Evolutionary conservation across 495 filamentous ascomycete genomes (phyloP).

Genomic region (Aspergillus conjunctus): DNA sequence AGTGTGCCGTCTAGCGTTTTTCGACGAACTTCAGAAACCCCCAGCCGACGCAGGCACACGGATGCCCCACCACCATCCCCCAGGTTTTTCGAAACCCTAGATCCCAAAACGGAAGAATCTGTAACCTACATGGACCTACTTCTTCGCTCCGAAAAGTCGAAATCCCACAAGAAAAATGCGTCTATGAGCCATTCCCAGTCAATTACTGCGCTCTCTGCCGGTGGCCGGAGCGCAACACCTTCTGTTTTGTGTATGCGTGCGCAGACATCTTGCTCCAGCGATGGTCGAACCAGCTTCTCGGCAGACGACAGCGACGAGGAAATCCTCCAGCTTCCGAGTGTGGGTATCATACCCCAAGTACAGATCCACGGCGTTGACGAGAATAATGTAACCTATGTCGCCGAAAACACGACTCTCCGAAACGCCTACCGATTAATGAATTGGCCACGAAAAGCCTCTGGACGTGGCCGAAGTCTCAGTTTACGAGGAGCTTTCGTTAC

Average conservation of each 20-base stretch:
- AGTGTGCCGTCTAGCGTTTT: conserved; percentile 32
- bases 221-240: conserved; percentile 22
- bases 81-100: conserved; percentile 33
- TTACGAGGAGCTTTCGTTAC: conserved; percentile 7
- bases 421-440: conserved; percentile 40
- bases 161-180: conserved; percentile 5
- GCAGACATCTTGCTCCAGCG: conserved; percentile 33
- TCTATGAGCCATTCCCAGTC: conserved; percentile 13
- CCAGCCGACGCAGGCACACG: conserved; percentile 42
- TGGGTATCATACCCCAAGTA: conserved; percentile 29
- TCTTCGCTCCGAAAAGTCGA: conserved; percentile 26
- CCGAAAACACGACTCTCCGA: conserved; percentile 31
- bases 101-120: conserved; percentile 22
- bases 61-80: conserved; percentile 43
- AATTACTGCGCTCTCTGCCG: conserved; percentile 16
- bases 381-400: conserved; percentile 42
- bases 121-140: conserved; percentile 43
- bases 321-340: conserved; percentile 43
- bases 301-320: conserved; percentile 41
- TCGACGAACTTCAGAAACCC: conserved; percentile 23
- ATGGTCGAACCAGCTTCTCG: conserved; percentile 29
- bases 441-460: conserved; percentile 32
- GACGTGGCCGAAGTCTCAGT: conserved; percentile 1
- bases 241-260: conserved; percentile 45
- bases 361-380: conserved; percentile 44